Evolutionary conservation across 208 protist species (phyloP).

Genomic region (Acanthamoeba healyi): DNA sequence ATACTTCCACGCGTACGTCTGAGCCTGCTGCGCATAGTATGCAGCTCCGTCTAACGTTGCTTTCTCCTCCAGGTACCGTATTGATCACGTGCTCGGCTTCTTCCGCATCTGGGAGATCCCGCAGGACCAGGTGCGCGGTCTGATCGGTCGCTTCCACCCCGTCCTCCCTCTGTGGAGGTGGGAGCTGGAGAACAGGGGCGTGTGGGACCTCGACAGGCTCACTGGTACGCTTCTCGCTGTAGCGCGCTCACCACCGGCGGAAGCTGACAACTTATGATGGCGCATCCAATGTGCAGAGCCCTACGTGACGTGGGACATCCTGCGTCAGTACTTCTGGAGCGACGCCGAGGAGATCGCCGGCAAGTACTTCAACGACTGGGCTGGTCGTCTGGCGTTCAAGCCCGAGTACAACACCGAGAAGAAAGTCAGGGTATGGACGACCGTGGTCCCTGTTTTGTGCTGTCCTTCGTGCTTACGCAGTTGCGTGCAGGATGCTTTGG

Average conservation of each 20-base stretch:
- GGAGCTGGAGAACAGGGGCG: conserved; percentile 80
- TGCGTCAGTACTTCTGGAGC: conserved; percentile 78
- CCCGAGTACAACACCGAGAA: conserved; percentile 83
- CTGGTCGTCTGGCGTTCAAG: conserved; percentile 74
- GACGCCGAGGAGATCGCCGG: conserved; percentile 63
- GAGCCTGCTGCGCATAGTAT: not conserved
- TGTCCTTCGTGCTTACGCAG: not conserved
- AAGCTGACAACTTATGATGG: not conserved
- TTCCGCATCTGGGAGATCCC: conserved; percentile 93
- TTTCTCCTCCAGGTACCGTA: conserved; percentile 83
- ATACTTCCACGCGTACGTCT: conserved; percentile 76
- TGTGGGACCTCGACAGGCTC: conserved; percentile 84
- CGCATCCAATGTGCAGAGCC: conserved; percentile 46
- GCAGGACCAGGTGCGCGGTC: conserved; percentile 72
- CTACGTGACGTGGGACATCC: conserved; percentile 82
- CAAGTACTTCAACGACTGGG: conserved; percentile 76
- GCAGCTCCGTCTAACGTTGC: not conserved
- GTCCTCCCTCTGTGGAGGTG: conserved; percentile 78
- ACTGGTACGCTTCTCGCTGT: conserved; percentile 62
- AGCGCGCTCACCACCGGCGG: no score
- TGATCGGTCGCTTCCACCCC: conserved; percentile 84
- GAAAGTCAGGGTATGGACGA: conserved; percentile 22
- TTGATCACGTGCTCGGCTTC: conserved; percentile 92
- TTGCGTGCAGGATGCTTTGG: conserved; percentile 60
- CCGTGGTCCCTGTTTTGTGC: not conserved